Percentiles rank a stretch among this genome's conserved stretches.
phyloP scores from a whole-genome alignment of 495 filamentous ascomycete genomes.

The Umbilicaria muhlenbergii region DNA sequence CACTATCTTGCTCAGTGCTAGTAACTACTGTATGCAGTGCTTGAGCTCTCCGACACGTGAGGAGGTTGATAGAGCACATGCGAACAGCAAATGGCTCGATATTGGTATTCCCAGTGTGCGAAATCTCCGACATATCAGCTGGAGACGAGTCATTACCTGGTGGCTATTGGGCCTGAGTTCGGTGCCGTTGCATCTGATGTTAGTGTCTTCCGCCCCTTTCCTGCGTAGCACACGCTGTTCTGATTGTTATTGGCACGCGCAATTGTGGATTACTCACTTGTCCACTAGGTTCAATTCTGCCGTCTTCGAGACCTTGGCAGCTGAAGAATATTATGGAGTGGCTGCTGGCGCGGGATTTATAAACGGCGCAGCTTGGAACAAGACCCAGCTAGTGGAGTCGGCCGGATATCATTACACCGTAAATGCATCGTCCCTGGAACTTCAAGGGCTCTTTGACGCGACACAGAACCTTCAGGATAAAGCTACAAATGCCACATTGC shows the following conservation, averaged over 20 bases:
- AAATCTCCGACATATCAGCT: slow-evolving; percentile 15
- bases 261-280: too few relatives aligned
- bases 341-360: slow-evolving; percentile 20
- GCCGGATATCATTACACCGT: too few relatives aligned
- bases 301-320: slow-evolving; percentile 11
- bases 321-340: slow-evolving; percentile 24
- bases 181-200: slow-evolving; percentile 12
- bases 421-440: too few relatives aligned
- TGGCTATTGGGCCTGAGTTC: slow-evolving; percentile 7
- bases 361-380: slow-evolving; percentile 7
- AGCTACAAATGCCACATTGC: background rate
- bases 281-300: slow-evolving; percentile 12
- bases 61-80: slow-evolving; percentile 24
- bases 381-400: background rate
- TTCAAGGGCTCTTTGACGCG: background rate
- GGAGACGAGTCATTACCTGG: slow-evolving; percentile 5
- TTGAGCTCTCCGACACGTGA: slow-evolving; percentile 22
- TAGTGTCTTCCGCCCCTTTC: too few relatives aligned
- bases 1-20: slow-evolving; percentile 23
- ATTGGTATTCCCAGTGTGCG: slow-evolving; percentile 25
- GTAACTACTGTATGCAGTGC: slow-evolving; percentile 30
- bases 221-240: too few relatives aligned
- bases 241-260: too few relatives aligned
- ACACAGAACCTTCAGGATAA: background rate
- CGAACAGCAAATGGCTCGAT: slow-evolving; percentile 19